Percentiles rank a stretch among this genome's conserved stretches.
These are phyloP conservation scores for Aspergillus hortae DNA, from an alignment of 2,329 filamentous ascomycete species.

Conservation along the genomic window DNA sequence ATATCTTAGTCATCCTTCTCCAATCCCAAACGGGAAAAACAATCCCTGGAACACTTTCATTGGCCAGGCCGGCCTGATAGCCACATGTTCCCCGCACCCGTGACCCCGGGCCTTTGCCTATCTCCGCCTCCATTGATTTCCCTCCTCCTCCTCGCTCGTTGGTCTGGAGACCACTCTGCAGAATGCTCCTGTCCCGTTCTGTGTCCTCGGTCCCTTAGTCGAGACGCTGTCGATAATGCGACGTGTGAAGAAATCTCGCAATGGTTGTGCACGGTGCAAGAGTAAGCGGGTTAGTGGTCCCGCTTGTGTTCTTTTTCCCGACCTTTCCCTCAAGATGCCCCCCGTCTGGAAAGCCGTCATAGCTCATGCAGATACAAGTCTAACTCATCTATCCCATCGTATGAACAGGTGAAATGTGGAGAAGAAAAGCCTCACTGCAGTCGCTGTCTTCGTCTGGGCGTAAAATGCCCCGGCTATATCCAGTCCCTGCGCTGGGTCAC, in stretches of 20 bases:
- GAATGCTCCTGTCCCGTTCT: conserved; percentile 27
- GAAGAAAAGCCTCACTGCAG: conserved; percentile 37
- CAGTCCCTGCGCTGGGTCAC: conserved; percentile 38
- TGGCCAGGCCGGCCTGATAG: neutral
- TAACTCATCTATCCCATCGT: conserved; percentile 4
- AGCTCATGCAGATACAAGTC: neutral
- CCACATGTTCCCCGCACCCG: neutral
- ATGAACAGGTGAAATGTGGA: conserved; percentile 37
- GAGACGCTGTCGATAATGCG: conserved; percentile 41
- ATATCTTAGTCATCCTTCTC: neutral
- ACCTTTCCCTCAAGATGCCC: neutral
- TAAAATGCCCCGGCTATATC: conserved; percentile 36
- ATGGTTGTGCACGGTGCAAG: conserved; percentile 41
- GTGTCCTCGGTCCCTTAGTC: conserved; percentile 10
- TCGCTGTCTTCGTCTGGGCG: conserved; percentile 36
- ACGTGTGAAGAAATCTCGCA: conserved; percentile 41
- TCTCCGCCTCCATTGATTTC: neutral
- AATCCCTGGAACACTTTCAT: neutral
- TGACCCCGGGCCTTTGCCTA: neutral
- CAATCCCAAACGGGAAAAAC: conserved; percentile 9
- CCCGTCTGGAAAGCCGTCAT: neutral
- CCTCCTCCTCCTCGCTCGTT: too few species aligned
- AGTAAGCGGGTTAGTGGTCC: conserved; percentile 33
- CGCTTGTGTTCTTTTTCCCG: neutral
- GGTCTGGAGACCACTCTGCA: too few species aligned